phyloP scores from a whole-genome alignment of 352 stramenopile species.

The Blastocystis sp. region DNA sequence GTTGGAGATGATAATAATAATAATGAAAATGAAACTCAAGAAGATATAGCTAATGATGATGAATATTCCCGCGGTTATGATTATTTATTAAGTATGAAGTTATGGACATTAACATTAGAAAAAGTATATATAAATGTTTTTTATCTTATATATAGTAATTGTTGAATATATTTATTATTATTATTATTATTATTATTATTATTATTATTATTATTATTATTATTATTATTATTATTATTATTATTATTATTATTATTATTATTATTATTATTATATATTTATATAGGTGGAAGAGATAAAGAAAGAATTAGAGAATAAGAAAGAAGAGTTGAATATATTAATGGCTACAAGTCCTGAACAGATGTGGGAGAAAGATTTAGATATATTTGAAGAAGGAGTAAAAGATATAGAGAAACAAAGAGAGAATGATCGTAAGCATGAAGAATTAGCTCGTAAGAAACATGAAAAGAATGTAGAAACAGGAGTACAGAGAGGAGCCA shows the following conservation, averaged over 20 bases:
- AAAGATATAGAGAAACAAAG: conserved; percentile 48
- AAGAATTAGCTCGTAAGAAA: no score
- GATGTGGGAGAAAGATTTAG: conserved; percentile 73
- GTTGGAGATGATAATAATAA: conserved; percentile 45
- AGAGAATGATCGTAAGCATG: conserved; percentile 6
- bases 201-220: no score
- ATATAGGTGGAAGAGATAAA: conserved; percentile 57
- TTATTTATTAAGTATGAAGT: conserved; percentile 79
- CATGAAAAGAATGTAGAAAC: no score
- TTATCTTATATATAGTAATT: no score
- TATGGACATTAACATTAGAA: conserved; percentile 74
- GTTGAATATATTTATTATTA: no score
- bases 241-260: not conserved
- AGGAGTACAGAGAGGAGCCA: no score
- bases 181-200: no score
- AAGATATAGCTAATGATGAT: conserved; percentile 36
- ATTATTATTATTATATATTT: not conserved
- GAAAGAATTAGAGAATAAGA: conserved; percentile 59
- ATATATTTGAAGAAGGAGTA: conserved; percentile 58
- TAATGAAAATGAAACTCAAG: conserved; percentile 46
- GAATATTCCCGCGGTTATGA: conserved; percentile 53
- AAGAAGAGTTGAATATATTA: conserved; percentile 61
- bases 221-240: no score
- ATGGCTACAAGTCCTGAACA: conserved; percentile 59
- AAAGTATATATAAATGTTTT: conserved; percentile 44